These are phyloP conservation scores for Alternaria alternata DNA, from an alignment of 2,329 filamentous ascomycete species.

Conservation along the genomic window DNA sequence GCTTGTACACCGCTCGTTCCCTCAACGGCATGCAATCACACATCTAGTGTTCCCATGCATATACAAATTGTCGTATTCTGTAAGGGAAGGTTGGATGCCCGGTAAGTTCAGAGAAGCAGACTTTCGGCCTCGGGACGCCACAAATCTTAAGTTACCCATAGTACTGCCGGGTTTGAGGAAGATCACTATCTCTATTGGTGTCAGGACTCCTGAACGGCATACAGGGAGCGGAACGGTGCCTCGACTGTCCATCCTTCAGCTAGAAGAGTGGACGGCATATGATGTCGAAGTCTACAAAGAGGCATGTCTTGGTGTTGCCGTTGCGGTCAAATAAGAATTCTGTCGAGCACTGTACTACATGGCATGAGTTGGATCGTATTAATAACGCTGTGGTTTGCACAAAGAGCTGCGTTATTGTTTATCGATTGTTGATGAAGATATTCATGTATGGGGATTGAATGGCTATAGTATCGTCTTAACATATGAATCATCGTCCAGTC, in stretches of 20 bases:
- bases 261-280: not conserved
- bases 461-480: not conserved
- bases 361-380: not conserved
- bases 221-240: not conserved
- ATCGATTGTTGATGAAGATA: not conserved
- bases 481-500: not conserved
- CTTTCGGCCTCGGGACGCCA: not conserved
- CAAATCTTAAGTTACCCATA: not conserved
- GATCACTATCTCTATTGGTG: not conserved
- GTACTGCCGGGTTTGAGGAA: not conserved
- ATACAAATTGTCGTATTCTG: not conserved
- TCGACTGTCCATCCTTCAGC: not conserved
- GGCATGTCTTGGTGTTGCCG: not conserved
- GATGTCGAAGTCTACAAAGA: not conserved
- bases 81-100: not conserved
- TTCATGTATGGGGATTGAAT: not conserved
- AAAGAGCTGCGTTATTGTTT: not conserved
- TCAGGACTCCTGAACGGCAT: not conserved
- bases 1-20: not conserved
- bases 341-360: not conserved
- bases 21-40: not conserved
- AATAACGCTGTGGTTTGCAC: not conserved
- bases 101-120: not conserved
- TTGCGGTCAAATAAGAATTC: not conserved
- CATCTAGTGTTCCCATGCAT: not conserved